Base-by-base conservation (phyloP, 176 grass and related monocot species). In the Oryza glumipatula region DNA sequence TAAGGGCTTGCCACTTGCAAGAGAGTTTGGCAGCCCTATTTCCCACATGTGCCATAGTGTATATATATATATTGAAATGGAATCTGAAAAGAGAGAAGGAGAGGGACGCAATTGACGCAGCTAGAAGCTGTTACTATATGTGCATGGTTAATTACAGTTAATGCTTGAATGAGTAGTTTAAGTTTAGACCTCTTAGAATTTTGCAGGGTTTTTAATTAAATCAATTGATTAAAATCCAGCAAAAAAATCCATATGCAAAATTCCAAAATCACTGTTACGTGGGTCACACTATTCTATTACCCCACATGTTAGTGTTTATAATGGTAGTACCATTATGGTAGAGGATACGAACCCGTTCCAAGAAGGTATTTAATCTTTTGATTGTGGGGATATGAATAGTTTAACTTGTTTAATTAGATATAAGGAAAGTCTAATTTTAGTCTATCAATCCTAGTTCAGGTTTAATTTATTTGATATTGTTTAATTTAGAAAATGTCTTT, bases 1-100 rank as follows among this genome's bases (percentile, higher is more conserved):
- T 44, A 44, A 10, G 43, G 75, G 38, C 24, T 41, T 67, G 76
- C 68, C 22, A 67, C 35, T 51, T 66, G 76, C 76, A 32, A 67
- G 51, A 52, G 58, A 54, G 21, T 26, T 54, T 43, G 77, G 77
- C 58, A 56, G 58, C 69, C 84, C 67, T 86, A 58, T 58, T 86
- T 86, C 73, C 58, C 58, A 74, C 84, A 80, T 54, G 58, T 67
- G 58, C 32, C 11, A 21, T 6, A 21, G 52, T 56, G 19, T 56
- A 52, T 41, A 16, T 80, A 67, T 80, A n/a, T 28, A 86, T 49
- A 52, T 52, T 68, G 68, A 38, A 38, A 38, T 38, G 36, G 36
- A 38, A 38, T 38, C 12, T 26, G 4, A 7, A 32, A 4, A 69
- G 14, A 56, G 35, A 44, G 64, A 72, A 23, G 9, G 61, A 63